phyloP scores from a whole-genome alignment of 1,139 yeast species.

The Magnusiomyces ingens region DNA sequence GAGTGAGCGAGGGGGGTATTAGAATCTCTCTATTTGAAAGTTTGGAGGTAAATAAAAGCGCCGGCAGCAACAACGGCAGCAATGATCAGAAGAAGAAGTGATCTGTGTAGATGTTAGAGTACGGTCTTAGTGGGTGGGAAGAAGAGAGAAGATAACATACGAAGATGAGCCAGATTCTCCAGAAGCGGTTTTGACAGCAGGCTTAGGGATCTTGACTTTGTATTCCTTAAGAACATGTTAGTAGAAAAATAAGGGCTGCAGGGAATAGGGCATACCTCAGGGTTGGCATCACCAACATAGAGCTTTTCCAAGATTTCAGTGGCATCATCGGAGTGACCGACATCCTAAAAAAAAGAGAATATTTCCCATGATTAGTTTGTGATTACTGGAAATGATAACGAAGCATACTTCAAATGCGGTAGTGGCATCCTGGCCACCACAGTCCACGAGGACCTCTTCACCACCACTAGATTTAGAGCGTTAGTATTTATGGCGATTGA shows the following conservation, averaged over 20 bases:
- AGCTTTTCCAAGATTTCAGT: constrained; percentile 63
- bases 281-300: constrained; percentile 61
- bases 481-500: neutral
- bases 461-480: constrained; percentile 77
- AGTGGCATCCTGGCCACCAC: constrained; percentile 91
- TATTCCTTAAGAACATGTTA: constrained; percentile 18
- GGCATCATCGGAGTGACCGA: constrained; percentile 97
- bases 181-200: neutral
- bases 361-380: neutral
- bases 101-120: constrained; percentile 2
- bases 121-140: neutral
- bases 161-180: constrained; percentile 14
- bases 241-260: neutral
- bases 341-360: constrained; percentile 41
- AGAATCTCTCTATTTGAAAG: constrained; percentile 1
- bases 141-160: constrained; percentile 5
- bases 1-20: too few species aligned
- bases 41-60: constrained; percentile 44
- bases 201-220: constrained; percentile 15
- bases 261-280: constrained; percentile 24
- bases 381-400: neutral
- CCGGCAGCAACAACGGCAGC: constrained; percentile 50
- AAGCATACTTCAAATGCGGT: constrained; percentile 63
- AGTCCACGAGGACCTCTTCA: constrained; percentile 87
- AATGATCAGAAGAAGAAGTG: constrained; percentile 41